Evolutionary conservation across 257 asterid species (phyloP), one percentile per base, ranked within the genome.

Genomic region (Penstemon barbatus): DNA sequence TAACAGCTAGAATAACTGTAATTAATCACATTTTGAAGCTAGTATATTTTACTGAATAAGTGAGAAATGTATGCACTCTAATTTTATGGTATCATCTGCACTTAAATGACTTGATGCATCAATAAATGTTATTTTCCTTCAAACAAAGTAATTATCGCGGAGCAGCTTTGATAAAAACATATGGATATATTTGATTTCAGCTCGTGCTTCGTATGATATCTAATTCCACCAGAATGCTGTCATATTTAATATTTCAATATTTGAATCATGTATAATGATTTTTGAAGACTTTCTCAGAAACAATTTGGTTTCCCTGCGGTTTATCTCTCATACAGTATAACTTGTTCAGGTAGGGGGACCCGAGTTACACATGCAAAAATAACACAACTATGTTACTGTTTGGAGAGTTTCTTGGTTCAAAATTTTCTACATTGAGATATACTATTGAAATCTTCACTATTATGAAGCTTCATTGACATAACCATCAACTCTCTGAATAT

Each of bases 1-100:
- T 38, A 68, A 66, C 54, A 62, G 61, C 33, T 49, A 8, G 41
- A 74, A 61, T 49, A 33, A 25, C 66, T 69, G n/a, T 60, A 57
- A 15, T 7, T 19, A 18, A 37, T 41, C 42, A 50, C 62, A 36
- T 62, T 67, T 43, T n/a, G 37, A 45, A 48, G 68, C 53, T 55
- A 18, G 44, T 25, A 4, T 43, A 8, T n/a, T 62, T 55, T 11
- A 40, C 4, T 36, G 61, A 40, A 6, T 63, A 7, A 46, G 60
- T 8, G 59, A 69, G 63, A 45, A 33, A 13, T 8, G 43, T 37
- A 41, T 13, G 15, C 33, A 2, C 46, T 13, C 36, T 7, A 7
- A 5, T 4, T 40, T 7, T 7, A n/a, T 55, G 58, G n/a, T 33
- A 7, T 58, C 4, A 12, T 44, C 37, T 44, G 5, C 48, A 48